Evolutionary conservation across 352 stramenopile species (phyloP).

Genomic region (Phytophthora sansomeana): DNA sequence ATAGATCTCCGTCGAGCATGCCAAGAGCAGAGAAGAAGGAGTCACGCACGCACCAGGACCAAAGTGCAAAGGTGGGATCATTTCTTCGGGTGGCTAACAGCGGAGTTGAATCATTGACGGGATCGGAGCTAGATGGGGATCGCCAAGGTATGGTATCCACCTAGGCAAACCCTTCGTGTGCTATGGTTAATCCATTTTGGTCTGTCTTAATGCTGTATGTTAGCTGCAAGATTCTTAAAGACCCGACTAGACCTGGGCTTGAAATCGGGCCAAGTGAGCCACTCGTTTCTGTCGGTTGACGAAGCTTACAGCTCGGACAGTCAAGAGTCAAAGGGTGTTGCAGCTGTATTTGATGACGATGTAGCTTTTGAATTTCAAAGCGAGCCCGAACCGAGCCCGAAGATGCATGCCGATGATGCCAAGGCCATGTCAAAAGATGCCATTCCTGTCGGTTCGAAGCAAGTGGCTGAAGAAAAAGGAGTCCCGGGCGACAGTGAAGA

Average conservation of each 20-base stretch:
- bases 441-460: neutral
- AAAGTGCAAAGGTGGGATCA: neutral
- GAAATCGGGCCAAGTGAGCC: neutral
- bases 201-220: neutral
- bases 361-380: neutral
- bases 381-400: slow-evolving; percentile 1
- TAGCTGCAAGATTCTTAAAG: neutral
- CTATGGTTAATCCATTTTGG: neutral
- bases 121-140: neutral
- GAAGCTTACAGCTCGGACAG: slow-evolving; percentile 9
- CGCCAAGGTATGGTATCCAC: slow-evolving; percentile 10
- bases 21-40: neutral
- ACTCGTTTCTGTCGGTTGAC: slow-evolving; percentile 15
- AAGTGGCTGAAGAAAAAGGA: slow-evolving; percentile 2
- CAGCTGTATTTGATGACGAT: neutral
- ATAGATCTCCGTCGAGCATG: neutral
- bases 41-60: neutral
- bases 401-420: neutral
- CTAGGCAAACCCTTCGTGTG: too few relatives aligned
- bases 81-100: neutral
- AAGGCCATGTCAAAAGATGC: neutral
- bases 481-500: slow-evolving; percentile 1
- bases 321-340: slow-evolving; percentile 23
- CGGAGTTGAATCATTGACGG: neutral
- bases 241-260: neutral